Base-by-base conservation (phyloP, 306 rosid species). In the Citrullus mucosospermus region DNA sequence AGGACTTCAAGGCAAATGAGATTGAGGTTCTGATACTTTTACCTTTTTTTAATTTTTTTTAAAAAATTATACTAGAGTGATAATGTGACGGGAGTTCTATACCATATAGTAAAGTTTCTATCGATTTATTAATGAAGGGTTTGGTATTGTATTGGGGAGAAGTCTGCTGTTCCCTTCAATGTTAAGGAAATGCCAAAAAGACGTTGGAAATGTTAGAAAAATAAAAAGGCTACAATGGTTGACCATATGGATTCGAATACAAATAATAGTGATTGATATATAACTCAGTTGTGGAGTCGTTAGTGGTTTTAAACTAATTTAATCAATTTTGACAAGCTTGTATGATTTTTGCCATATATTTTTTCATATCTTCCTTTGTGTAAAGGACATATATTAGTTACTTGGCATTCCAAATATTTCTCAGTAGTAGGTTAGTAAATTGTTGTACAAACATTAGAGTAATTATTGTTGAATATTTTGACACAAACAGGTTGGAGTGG, bases 1-100 rank as follows among this genome's bases (percentile, higher is more conserved):
- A 96, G 90, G 99, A 96, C 83, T 96, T 96, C 36, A 96, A 92
- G 89, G 96, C 99, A 83, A 92, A 88, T 17, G 99, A 96, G 84
- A 92, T 96, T 74, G 99, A 96, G 99, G 99, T 96, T 89, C 51
- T 62, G 17, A 60, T 44, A 62, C 61, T 2, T 77, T 62, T 77
- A 1, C 30, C 3, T 60, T 25, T 17, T 28, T 32, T 43, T 36
- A 28, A 17, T 10, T 36, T 36, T 36, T 36, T 5, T 36, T 4
- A 36, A 36, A 36, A 3, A 36, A 10, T 4, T 58, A 50, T 41
- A 50, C 32, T 68, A 7, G 18, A 43, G 53, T 10, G 50, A 9
- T 44, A 48, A 48, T 12, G 16, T n/a, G 18, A 43, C n/a, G 53
- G 4, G 13, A 58, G 34, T n/a, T 10, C 32, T 58, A 58, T n/a